A percentile compares a stretch with the other conserved stretches of the same genome.
Evolutionary conservation across 306 rosid species (phyloP).

Genomic region (Medicago ruthenica): DNA sequence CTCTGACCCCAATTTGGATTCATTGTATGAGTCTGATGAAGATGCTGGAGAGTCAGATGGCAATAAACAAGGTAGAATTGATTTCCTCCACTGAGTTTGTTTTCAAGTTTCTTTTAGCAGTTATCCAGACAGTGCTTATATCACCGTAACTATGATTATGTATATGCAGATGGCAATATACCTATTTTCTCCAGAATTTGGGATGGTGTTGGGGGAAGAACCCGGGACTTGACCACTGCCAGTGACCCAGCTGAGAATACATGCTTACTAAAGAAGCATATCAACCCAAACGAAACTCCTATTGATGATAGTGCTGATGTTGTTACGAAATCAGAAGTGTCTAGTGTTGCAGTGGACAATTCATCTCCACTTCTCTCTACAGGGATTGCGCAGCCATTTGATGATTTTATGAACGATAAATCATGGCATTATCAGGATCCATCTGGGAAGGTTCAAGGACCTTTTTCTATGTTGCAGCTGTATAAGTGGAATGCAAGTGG

Average conservation of each 20-base stretch:
- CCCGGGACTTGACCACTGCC: conserved; percentile 46
- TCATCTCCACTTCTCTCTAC: conserved; percentile 47
- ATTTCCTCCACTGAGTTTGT: conserved; percentile 38
- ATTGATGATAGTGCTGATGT: conserved; percentile 48
- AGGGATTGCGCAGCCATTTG: conserved; percentile 54
- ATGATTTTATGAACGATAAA: conserved; percentile 57
- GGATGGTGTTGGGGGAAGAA: conserved; percentile 50
- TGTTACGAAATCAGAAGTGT: conserved; percentile 48
- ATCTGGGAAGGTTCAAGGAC: conserved; percentile 87
- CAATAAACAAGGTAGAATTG: conserved; percentile 67
- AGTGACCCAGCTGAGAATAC: conserved; percentile 48
- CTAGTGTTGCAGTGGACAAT: conserved; percentile 56
- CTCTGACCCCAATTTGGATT: conserved; percentile 80
- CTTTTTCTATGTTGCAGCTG: conserved; percentile 72
- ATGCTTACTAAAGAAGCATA: conserved; percentile 39
- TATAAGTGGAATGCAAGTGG: conserved; percentile 74
- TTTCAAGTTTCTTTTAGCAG: conserved; percentile 41
- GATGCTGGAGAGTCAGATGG: conserved; percentile 55
- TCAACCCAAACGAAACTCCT: conserved; percentile 46
- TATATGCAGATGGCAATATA: conserved; percentile 65
- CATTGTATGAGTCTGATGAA: conserved; percentile 70
- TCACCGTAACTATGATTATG: conserved; percentile 48
- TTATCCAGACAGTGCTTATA: conserved; percentile 35
- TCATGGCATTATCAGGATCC: conserved; percentile 92
- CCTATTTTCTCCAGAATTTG: conserved; percentile 52